These are phyloP conservation scores for Barnettozyma pratensis DNA, from an alignment of 805 yeast genomes.

Conservation along the genomic window DNA sequence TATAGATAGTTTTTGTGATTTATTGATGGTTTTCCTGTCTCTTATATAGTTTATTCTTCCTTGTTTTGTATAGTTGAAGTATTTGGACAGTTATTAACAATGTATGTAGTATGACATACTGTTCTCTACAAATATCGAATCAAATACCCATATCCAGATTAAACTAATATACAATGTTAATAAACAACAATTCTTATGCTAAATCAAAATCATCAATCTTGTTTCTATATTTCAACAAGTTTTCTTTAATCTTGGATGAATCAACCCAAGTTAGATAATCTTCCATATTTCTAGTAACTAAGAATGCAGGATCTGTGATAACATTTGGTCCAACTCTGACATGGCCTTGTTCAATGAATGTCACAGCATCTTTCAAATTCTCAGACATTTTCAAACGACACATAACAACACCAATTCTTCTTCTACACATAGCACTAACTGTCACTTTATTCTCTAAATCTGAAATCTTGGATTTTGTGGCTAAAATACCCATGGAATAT, in stretches of 20 bases:
- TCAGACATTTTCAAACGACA: conserved; percentile 92
- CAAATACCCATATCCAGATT: not conserved
- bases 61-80: not conserved
- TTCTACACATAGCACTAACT: conserved; percentile 86
- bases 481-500: conserved; percentile 79
- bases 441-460: conserved; percentile 89
- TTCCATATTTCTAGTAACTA: conserved; percentile 90
- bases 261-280: conserved; percentile 99
- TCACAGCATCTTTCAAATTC: conserved; percentile 80
- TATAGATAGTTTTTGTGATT: too few relatives aligned
- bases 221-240: conserved; percentile 83
- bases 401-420: conserved; percentile 93
- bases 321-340: conserved; percentile 96
- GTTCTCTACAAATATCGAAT: not conserved
- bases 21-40: not conserved
- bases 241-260: conserved; percentile 85
- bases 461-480: conserved; percentile 85
- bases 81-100: not conserved
- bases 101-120: too few relatives aligned
- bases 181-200: conserved; percentile 23
- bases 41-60: too few relatives aligned
- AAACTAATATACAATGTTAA: not conserved
- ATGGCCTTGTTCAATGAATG: conserved; percentile 94
- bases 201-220: conserved; percentile 55
- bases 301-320: conserved; percentile 91